Conservation (phyloP, 306 rosid genomes). For the Gastrolobium bilobum region DNA sequence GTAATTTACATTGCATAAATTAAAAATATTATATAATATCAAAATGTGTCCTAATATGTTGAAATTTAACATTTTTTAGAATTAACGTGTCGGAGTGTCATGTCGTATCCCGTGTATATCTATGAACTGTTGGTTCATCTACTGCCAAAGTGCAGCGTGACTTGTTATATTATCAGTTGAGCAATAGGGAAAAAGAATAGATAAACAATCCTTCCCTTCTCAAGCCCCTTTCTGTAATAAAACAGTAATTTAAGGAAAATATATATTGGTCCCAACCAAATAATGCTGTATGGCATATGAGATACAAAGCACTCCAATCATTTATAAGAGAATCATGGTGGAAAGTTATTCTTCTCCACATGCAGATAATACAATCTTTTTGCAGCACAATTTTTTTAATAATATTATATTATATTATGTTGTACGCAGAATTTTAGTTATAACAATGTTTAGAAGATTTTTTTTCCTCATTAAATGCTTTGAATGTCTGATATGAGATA, state of each 20-base stretch:
- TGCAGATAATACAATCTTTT: slow-evolving; percentile 33
- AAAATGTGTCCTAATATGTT: too few species aligned
- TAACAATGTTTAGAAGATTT: neutral
- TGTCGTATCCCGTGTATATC: too few species aligned
- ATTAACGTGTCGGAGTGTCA: too few species aligned
- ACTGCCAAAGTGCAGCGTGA: slow-evolving; percentile 30
- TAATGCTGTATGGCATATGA: slow-evolving; percentile 53
- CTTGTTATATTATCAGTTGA: too few species aligned
- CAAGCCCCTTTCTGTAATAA: slow-evolving; percentile 9
- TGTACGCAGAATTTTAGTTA: neutral
- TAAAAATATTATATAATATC: too few species aligned
- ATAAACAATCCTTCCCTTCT: neutral
- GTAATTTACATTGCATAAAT: too few species aligned
- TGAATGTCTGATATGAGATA: neutral
- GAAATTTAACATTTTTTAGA: too few species aligned
- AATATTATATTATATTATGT: neutral
- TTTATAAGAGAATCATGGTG: slow-evolving; percentile 41
- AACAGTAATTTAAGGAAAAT: neutral
- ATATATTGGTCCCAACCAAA: slow-evolving; percentile 41
- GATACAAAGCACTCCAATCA: slow-evolving; percentile 51
- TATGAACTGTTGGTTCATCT: neutral
- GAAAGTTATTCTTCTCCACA: slow-evolving; percentile 46
- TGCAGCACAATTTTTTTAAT: slow-evolving; percentile 16
- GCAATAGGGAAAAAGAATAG: too few species aligned
- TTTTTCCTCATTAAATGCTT: neutral